phyloP scores from a whole-genome alignment of 2,329 filamentous ascomycete genomes.

The Tolypocladium sp. region DNA sequence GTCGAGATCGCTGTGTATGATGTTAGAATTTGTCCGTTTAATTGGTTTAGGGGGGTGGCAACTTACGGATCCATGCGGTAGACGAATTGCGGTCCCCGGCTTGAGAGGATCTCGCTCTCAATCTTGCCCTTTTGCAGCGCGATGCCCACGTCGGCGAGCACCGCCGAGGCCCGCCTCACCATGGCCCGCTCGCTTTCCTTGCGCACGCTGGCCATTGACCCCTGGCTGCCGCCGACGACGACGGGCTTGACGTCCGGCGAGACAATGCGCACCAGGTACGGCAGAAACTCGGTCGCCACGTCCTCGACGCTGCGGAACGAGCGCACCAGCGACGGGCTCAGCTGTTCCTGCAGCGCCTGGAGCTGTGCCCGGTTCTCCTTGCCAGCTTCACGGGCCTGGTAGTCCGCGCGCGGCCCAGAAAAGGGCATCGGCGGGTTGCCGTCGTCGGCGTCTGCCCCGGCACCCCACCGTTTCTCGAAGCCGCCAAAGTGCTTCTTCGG shows the following conservation, averaged over 20 bases:
- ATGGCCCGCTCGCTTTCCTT: conserved; percentile 78
- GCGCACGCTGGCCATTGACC: conserved; percentile 72
- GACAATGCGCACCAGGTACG: conserved; percentile 75
- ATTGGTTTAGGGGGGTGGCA: background rate
- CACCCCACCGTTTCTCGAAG: conserved; percentile 35
- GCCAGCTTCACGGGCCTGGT: conserved; percentile 67
- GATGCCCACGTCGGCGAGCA: conserved; percentile 76
- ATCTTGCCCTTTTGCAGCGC: conserved; percentile 73
- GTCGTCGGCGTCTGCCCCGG: conserved; percentile 34
- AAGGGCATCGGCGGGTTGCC: conserved; percentile 58
- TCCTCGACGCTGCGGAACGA: conserved; percentile 72
- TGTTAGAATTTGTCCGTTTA: background rate
- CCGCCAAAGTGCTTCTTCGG: conserved; percentile 41
- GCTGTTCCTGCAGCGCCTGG: conserved; percentile 60
- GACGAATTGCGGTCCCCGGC: conserved; percentile 62
- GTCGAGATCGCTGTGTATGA: conserved; percentile 55
- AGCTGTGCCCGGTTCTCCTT: conserved; percentile 72
- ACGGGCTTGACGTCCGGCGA: conserved; percentile 88
- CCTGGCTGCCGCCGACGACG: conserved; percentile 60
- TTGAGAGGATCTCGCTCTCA: conserved; percentile 53
- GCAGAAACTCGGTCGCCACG: conserved; percentile 73
- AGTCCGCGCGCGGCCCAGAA: conserved; percentile 73
- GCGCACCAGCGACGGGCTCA: conserved; percentile 63
- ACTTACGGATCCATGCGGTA: conserved; percentile 91
- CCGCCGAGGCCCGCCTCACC: conserved; percentile 68